Percentiles rank a stretch among this genome's conserved stretches.
phyloP scores from a whole-genome alignment of 2,329 filamentous ascomycete genomes.

The Parascedosporium putredinis region DNA sequence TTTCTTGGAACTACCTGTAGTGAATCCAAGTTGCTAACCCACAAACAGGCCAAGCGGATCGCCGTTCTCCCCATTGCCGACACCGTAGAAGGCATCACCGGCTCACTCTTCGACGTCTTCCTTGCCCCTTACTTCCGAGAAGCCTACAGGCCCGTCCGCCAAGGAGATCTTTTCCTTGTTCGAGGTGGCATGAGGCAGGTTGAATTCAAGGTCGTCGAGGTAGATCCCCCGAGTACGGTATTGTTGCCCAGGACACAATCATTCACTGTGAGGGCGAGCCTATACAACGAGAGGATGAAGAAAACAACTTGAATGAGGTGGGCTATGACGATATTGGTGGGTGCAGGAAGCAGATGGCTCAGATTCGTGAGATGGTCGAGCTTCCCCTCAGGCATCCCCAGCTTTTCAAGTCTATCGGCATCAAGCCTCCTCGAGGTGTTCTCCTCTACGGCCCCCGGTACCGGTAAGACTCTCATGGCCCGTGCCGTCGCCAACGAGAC shows the following conservation, averaged over 20 bases:
- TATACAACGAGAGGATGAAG: slow-evolving; percentile 96
- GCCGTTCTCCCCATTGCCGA: slow-evolving; percentile 96
- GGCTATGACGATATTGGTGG: slow-evolving; percentile 99
- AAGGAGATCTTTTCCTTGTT: slow-evolving; percentile 95
- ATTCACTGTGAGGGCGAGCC: slow-evolving; percentile 95
- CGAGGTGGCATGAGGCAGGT: slow-evolving; percentile 98
- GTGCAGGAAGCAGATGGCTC: slow-evolving; percentile 99
- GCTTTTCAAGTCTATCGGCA: slow-evolving; percentile 99
- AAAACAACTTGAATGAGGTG: slow-evolving; percentile 98
- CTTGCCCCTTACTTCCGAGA: slow-evolving; percentile 99
- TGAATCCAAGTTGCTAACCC: neutral
- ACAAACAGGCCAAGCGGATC: slow-evolving; percentile 82
- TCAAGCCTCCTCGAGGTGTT: slow-evolving; percentile 97
- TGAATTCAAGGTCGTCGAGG: slow-evolving; percentile 98
- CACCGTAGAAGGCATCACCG: slow-evolving; percentile 93
- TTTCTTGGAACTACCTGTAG: neutral
- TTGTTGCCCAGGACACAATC: slow-evolving; percentile 96
- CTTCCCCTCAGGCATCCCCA: slow-evolving; percentile 92
- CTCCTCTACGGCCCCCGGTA: slow-evolving; percentile 95
- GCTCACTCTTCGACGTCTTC: slow-evolving; percentile 97
- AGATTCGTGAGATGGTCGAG: slow-evolving; percentile 98
- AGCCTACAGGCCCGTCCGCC: slow-evolving; percentile 92
- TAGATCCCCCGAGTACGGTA: slow-evolving; percentile 98
- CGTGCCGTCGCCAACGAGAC: slow-evolving; percentile 98
- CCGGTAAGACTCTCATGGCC: slow-evolving; percentile 98